These are phyloP conservation scores for Maudiozyma pseudohumilis DNA, from an alignment of 805 yeast genomes.

Conservation along the genomic window DNA sequence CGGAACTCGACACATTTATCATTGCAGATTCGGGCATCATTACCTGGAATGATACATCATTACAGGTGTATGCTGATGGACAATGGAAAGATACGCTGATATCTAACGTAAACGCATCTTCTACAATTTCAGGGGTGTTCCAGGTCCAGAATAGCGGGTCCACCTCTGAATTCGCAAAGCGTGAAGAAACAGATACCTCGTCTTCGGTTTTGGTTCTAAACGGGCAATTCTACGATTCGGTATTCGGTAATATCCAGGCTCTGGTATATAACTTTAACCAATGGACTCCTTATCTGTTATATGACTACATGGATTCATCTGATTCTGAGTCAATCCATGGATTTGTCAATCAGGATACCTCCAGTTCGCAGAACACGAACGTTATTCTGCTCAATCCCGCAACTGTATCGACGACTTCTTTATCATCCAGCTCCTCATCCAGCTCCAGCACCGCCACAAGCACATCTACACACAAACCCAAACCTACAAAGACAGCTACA, in stretches of 20 bases:
- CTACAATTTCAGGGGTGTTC: constrained; percentile 2
- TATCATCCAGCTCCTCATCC: constrained; percentile 3
- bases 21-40: constrained; percentile 7
- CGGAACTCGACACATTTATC: constrained; percentile 13
- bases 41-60: constrained; percentile 15
- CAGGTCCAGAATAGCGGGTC: neutral
- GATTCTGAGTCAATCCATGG: neutral
- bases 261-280: constrained; percentile 15
- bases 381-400: constrained; percentile 10
- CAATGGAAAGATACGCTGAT: constrained; percentile 7
- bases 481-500: constrained; percentile 4
- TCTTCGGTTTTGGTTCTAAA: constrained; percentile 23
- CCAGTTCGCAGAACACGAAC: constrained; percentile 26
- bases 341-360: constrained; percentile 31
- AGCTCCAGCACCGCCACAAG: constrained; percentile 11
- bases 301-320: neutral
- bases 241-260: constrained; percentile 25
- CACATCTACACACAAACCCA: constrained; percentile 7
- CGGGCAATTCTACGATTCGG: constrained; percentile 32
- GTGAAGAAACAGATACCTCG: neutral
- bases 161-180: neutral
- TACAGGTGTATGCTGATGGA: constrained; percentile 6
- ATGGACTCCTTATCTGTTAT: constrained; percentile 21
- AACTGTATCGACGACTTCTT: constrained; percentile 8
- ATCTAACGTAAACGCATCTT: constrained; percentile 5